Evolutionary conservation across 495 filamentous ascomycete species (phyloP), one percentile per base, ranked within the genome.

Genomic region (Talaromyces wortmannii): DNA sequence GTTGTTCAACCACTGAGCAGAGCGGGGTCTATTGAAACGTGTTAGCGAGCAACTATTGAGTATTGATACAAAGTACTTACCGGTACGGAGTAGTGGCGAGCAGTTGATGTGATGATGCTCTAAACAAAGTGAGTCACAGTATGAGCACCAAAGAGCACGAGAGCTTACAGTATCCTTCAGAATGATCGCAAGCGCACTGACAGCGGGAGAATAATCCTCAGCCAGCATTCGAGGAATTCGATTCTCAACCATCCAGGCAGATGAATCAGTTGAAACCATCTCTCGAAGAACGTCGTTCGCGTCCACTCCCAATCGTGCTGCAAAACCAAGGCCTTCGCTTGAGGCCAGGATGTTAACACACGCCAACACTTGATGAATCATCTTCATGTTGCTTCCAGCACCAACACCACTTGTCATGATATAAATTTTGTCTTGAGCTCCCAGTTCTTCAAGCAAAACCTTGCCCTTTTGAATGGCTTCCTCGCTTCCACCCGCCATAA

Each of bases 361-460:
- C 1, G 88, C 89, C 10, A 91, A 76, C 16, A 92, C 83, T 65
- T 92, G 89, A 68, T 92, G 89, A 51, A 88, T 82, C 81, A 90
- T 89, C 70, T 94, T 94, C 78, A 91, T 88, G 63, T 91, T 92
- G 59, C 85, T 89, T n/a, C 89, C 88, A 0, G 82, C 83, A 5
- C 87, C 88, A 50, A 91, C 71, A 5, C 86, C 88, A 10, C 89
- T 87, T 6, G 80, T 75, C 7, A 94, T 84, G 16, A 87, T 76
- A 59, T 90, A 91, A 30, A 92, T 66, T 64, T 89, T 90, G 55
- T 79, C 63, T 6, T 66, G 58, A 31, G 73, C 78, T 0, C 76
- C 72, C 74, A 94, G 81, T 60, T 77, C 79, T 32, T 82, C 70
- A 1, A 94, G 75, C 10, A 91, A 60, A 46, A 75, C 74, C 29